These are phyloP conservation scores for Ceratocystis alfenasii DNA, from an alignment of 2,329 filamentous ascomycete genomes.

Conservation along the genomic window DNA sequence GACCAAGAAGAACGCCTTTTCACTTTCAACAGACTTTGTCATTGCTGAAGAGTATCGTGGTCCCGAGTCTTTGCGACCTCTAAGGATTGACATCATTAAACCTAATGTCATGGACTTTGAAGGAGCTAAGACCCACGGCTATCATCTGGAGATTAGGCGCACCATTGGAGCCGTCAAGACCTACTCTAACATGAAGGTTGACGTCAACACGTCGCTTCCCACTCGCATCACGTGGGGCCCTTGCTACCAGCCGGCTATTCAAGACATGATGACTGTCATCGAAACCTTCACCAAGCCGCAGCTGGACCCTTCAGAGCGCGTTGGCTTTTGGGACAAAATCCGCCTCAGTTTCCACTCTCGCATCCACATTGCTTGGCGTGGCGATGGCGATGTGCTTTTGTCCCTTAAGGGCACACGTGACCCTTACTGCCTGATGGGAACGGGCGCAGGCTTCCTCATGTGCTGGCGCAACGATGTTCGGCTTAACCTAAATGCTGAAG, in stretches of 20 bases:
- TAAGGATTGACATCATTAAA: constrained; percentile 75
- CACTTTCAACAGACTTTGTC: constrained; percentile 81
- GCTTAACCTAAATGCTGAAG: constrained; percentile 71
- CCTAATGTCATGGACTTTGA: constrained; percentile 31
- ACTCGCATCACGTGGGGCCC: constrained; percentile 95
- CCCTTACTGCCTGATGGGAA: constrained; percentile 83
- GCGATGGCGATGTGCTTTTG: constrained; percentile 88
- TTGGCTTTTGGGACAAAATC: constrained; percentile 99
- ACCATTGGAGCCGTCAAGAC: constrained; percentile 94
- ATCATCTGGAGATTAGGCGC: constrained; percentile 73
- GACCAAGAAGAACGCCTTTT: constrained; percentile 65
- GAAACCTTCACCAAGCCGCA: constrained; percentile 96
- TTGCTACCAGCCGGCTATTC: constrained; percentile 92
- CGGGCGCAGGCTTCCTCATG: constrained; percentile 92
- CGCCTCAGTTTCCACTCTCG: constrained; percentile 87
- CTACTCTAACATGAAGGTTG: constrained; percentile 81
- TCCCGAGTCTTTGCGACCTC: constrained; percentile 63
- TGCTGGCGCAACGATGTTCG: constrained; percentile 93
- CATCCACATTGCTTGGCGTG: constrained; percentile 81
- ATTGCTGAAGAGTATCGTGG: constrained; percentile 88
- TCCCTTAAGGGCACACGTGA: constrained; percentile 85
- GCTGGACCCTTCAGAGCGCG: constrained; percentile 80
- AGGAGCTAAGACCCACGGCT: constrained; percentile 38
- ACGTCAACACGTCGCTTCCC: constrained; percentile 84
- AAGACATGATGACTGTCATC: constrained; percentile 99